Evolutionary conservation across 2,329 filamentous ascomycete species (phyloP), one percentile per base, ranked within the genome.

Genomic region (Penicillium psychrosexuale): DNA sequence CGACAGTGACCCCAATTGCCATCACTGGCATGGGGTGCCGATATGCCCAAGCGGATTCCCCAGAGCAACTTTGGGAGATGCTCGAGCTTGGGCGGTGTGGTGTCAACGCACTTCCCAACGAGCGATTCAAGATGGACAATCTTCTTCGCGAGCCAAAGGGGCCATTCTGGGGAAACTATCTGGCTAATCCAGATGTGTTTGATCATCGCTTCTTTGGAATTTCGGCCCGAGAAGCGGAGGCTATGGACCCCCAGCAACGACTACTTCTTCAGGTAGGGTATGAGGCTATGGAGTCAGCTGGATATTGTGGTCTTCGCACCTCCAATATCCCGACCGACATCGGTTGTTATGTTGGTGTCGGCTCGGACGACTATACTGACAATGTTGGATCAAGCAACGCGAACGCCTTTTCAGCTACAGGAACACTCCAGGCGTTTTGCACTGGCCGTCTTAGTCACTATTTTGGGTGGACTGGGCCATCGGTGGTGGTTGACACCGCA

Each of bases 391-490:
- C 47, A 11, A 56, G 74, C 19, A 19, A 59, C 5, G 52, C 71
- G 0, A 72, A 63, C 2, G 70, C 72, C 0, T 72, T 61, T 40
- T 60, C 68, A 0, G 61, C 61, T 1, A 60, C 57, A 1, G 64
- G 64, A 0, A 65, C 55, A 28, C 50, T 64, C 1, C 54, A 53
- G 7, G 49, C 49, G 2, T 68, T 65, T 19, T 44, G 56, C 3
- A 49, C 43, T 1, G 76, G 76, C 1, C 65, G 69, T 4, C 63
- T 79, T 30, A 72, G 69, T 38, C 75, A 79, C 47, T 69, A 68
- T 47, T 79, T 79, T 53, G 71, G 74, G 0, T 78, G 76, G 63
- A 73, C 66, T 4, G 78, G 78, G 0, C 78, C 78, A 0, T 65
- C 66, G 5, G 57, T 75, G 17, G 69, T 61, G 7, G 57, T 77